Evolutionary conservation across 225 moss, liverwort and hornwort species (phyloP), one percentile per base, ranked within the genome.

Genomic region (Ulota crispa): DNA sequence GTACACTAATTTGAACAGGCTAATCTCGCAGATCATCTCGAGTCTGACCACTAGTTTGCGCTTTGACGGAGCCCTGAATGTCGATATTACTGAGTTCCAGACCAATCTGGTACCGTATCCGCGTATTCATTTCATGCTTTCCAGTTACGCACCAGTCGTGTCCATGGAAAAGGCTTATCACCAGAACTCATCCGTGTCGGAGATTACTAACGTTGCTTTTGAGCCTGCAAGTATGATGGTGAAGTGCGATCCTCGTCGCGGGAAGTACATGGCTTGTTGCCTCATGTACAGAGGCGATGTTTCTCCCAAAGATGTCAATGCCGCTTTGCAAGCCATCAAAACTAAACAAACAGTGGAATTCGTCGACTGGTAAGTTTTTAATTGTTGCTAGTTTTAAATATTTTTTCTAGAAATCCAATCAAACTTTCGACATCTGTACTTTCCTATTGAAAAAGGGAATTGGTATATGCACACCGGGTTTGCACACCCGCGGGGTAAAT

Each of bases 1-100:
- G 16, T 91, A 92, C 52, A 88, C 91, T 7, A 94, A 91, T 50
- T 71, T 87, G 12, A 84, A 87, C 42, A 81, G 75, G 20, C 31
- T 87, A 3, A 79, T 82, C 34, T 73, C 79, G 3, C 84, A 87
- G 4, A 52, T 79, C 0, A 41, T 79, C 55, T 84, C 82, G 9
- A 84, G 66, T 59, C 81, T 81, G 18, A 87, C 81, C 3, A 77
- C 78, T 7, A 84, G 77, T 63, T 59, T 87, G 50, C 26, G 60
- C 0, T 84, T 87, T 42, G 78, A 87, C 4, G 75, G 84, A 26
- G 75, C 84, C 14, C 5, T 84, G 0, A 84, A 84, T 18, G 75
- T 84, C 45, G 62, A 87, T 53, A 77, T 83, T 4, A 81, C 31
- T 0, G 67, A 87, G 23, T 83, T 87, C 27, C 83, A 84, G 10